These are phyloP conservation scores for Rhododendron williamsianum DNA, from an alignment of 148 eudicot species.

Conservation along the genomic window DNA sequence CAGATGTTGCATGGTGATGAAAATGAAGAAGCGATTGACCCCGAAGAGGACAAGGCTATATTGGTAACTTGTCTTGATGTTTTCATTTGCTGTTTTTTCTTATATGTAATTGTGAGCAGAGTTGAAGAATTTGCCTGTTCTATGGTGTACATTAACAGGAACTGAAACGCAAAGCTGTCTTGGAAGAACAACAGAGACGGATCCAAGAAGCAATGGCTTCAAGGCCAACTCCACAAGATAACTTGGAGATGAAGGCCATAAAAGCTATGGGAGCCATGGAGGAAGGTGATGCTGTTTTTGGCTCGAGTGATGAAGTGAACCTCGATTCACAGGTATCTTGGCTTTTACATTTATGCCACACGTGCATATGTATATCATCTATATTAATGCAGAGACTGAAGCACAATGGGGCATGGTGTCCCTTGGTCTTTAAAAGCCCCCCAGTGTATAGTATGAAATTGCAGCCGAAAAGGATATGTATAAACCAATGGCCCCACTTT, in stretches of 20 bases:
- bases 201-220: constrained; percentile 71
- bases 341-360: not conserved
- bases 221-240: constrained; percentile 57
- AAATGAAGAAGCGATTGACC: constrained; percentile 92
- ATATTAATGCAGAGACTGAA: not conserved
- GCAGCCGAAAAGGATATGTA: not conserved
- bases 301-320: constrained; percentile 69
- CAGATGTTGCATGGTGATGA: constrained; percentile 75
- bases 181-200: constrained; percentile 63
- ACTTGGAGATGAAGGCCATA: constrained; percentile 72
- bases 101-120: not conserved
- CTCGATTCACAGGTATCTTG: constrained; percentile 75
- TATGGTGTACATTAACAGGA: constrained; percentile 39
- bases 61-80: constrained; percentile 38
- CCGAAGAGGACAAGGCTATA: constrained; percentile 77
- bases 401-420: not conserved
- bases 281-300: constrained; percentile 93
- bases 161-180: constrained; percentile 63
- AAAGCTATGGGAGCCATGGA: constrained; percentile 92
- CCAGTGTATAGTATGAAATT: not conserved
- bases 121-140: not conserved
- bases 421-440: not conserved
- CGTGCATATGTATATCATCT: not conserved
- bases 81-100: not conserved
- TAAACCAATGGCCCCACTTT: not conserved